Base-by-base conservation (phyloP, 345 rosid genomes). In the Cardamine occulta region DNA sequence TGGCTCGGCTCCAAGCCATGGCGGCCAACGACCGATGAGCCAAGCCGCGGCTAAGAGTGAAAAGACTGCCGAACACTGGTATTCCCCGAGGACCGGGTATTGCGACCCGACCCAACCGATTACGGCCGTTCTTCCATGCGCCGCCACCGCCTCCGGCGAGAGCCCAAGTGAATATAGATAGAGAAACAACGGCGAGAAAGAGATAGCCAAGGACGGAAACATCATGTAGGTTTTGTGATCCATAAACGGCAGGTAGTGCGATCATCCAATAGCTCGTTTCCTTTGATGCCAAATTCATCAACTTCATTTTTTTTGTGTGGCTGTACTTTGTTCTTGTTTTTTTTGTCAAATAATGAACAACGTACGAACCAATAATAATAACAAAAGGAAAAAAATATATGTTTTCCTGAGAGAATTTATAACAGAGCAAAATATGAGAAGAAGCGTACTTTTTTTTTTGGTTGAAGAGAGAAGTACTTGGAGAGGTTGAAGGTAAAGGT, bases 61-160 rank as follows among this genome's bases (percentile, higher is more conserved):
- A 81, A 53, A 93, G 88, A 76, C 87, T 85, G 8, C 98, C 98
- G n/a, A 93, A 72, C 4, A 93, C 2, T 1, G 98, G 97, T 28
- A 91, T 11, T 42, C 98, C 98, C 1, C 79, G 80, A 11, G 87
- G 93, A 3, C 98, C 98, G 0, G 87, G 90, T 10, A 93, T 93
- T 6, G 66, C 8, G 35, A 82, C 76, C 1, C 5, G 76, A 34
- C 96, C 97, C 3, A 51, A 29, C 1, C 40, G 63, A 80, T 80
- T 84, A 26, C 90, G 75, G 0, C 93, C 93, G 31, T 86, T 60
- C 56, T 69, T 83, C 97, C 98, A 93, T 4, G 98, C 97, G 32
- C 63, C 17, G 0, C 98, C 98, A 0, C 98, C 98, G 2, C 91
- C 96, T 13, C 72, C 66, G 31, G 98, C 69, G 5, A 83, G 64